Base-by-base conservation (phyloP, 1,284 basidiomycete genomes). In the Malassezia japonica region DNA sequence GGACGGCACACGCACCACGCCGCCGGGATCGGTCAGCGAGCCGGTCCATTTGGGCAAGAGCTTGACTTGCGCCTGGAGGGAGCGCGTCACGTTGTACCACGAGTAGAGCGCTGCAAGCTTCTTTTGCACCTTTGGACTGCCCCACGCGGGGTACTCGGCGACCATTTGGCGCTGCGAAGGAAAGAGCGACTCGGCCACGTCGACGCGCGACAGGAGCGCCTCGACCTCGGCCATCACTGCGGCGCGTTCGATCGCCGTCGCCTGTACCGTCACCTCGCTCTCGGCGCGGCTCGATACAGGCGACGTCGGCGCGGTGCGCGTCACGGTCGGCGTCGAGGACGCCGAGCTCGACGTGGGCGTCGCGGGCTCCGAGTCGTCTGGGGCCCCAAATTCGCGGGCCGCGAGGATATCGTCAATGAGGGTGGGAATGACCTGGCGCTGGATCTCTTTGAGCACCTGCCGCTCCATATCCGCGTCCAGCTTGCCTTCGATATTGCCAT, bases 381-480 rank as follows among this genome's bases (percentile, higher is more conserved):
- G 7, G 16, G 6, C 20, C 12, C 34, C 34, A 42, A 28, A 28
- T 9, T 28, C 40, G 16, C 40, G 56, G 43, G 37, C 45, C 74
- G 74, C 48, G 55, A 82, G 79, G 41, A 96, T 79, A 65, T 95
- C 89, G 47, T 84, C 82, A 55, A 95, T 82, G 52, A 91, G 81
- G 2, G 81, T 76, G 68, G 90, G 87, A 40, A 91, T 87, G 9
- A 81, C 81, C 48, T 84, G 80, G 57, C 86, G 76, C 55, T 90
- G 80, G 56, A 85, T 81, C 64, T 92, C 87, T 50, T 89, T 86
- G 37, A 95, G 77, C 48, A 80, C 80, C 64, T 81, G 81, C 60
- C 81, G 80, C 76, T 96, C 92, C 66, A 91, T 86, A 41, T 83
- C 83, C 36, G 86, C 81, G 2, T 84, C 82, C 43, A 84, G 79